Evolutionary conservation across 2,329 filamentous ascomycete species (phyloP), one percentile per base, ranked within the genome.

Genomic region (Talaromyces sp.): DNA sequence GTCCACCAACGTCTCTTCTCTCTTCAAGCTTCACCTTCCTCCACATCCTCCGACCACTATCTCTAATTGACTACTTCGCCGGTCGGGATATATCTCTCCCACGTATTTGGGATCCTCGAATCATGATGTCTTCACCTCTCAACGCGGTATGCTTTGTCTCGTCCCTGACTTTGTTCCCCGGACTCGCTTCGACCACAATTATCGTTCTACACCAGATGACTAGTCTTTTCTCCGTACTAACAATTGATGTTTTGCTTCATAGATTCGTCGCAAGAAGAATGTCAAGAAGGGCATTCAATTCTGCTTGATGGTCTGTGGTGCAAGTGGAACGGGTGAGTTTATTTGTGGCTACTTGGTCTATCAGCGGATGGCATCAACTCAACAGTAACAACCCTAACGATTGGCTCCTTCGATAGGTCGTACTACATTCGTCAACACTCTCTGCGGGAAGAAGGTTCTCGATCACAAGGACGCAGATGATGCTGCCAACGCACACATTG

Each of bases 241-340:
- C 63, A 43, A 61, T 61, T 37, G n/a, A 22, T 33, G 19, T 61
- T 49, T 35, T 33, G 14, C 13, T 22, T 11, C 22, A 82, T 95
- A 97, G 91, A 93, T 97, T 80, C 93, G 95, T 84, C 90, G 92
- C 83, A 99, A 99, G 94, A 99, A 99, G 91, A 98, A 99, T 87
- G 94, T 99, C 84, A 97, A 97, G 91, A 97, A 97, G 88, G 95
- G 95, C 79, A 98, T 99, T 78, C 95, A 99, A 86, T 99, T 99
- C 86, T 98, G 93, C 82, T 83, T 99, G 87, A 99, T 99, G 95
- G 95, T 99, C 76, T 98, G 95, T 80, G 95, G 95, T 85, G 95
- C 95, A 79, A 98, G 94, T 74, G 95, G 95, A 81, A 98, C 95
- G 82, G 95, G 93, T 97, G 88, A 76, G 86, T 69, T 58, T 59